These are phyloP conservation scores for Trapa incisa DNA, from an alignment of 345 rosid species.

Conservation along the genomic window DNA sequence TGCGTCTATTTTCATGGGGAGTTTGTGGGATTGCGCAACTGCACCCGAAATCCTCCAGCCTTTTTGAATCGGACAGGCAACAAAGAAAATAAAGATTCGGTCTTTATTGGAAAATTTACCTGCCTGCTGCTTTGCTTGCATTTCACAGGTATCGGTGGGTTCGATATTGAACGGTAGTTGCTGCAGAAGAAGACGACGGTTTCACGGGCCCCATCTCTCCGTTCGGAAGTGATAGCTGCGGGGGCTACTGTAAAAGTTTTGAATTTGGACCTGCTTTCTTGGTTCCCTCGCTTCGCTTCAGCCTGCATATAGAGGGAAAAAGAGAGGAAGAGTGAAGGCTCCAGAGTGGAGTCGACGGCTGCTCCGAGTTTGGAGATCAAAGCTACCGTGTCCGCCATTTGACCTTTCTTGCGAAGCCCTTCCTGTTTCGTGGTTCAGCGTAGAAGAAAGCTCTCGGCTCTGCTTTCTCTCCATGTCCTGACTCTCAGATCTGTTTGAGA, in stretches of 20 bases:
- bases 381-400: neutral
- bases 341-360: neutral
- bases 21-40: neutral
- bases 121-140: neutral
- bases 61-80: neutral
- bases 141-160: neutral
- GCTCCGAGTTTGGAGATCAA: neutral
- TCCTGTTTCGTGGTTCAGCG: neutral
- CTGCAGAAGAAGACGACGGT: neutral
- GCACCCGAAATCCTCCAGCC: neutral
- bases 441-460: neutral
- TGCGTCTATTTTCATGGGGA: neutral
- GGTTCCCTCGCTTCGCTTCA: neutral
- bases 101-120: neutral
- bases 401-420: neutral
- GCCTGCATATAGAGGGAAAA: neutral
- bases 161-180: conserved; percentile 1
- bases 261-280: neutral
- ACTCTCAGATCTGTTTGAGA: neutral
- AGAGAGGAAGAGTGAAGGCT: neutral
- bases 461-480: neutral
- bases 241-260: conserved; percentile 3
- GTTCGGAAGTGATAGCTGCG: neutral
- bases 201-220: neutral
- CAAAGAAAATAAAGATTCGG: neutral